phyloP scores from a whole-genome alignment of 768 basidiomycete genomes.

The Lactarius trivialis region DNA sequence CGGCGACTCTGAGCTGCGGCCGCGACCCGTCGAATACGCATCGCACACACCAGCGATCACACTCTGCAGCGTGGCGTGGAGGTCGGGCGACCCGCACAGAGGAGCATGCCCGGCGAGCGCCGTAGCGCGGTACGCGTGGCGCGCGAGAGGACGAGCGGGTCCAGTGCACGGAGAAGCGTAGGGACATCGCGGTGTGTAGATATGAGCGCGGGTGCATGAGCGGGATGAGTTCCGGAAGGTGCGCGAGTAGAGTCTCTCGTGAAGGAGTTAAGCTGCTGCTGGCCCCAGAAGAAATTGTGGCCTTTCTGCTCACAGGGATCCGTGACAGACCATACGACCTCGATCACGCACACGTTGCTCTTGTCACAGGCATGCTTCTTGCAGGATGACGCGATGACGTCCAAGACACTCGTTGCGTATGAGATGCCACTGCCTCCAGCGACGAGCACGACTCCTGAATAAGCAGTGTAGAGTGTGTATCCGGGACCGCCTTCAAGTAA shows the following conservation, averaged over 20 bases:
- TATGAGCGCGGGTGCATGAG: conserved; percentile 33
- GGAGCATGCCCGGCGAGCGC: conserved; percentile 28
- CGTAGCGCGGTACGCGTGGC: conserved; percentile 19
- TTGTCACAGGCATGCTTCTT: conserved; percentile 30
- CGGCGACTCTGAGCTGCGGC: conserved; percentile 3
- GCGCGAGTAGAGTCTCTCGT: conserved; percentile 33
- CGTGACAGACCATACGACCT: conserved; percentile 50
- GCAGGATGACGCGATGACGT: conserved; percentile 52
- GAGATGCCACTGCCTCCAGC: conserved; percentile 61
- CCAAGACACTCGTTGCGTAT: conserved; percentile 44
- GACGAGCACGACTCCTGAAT: conserved; percentile 48
- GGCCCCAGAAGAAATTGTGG: background rate
- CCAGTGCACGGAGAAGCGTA: conserved; percentile 40
- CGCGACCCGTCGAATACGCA: conserved; percentile 18
- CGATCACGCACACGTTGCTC: conserved; percentile 39
- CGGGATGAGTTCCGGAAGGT: conserved; percentile 34
- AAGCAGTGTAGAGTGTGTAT: conserved; percentile 42
- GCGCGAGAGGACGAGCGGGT: conserved; percentile 34
- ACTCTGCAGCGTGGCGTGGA: conserved; percentile 22
- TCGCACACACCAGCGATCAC: conserved; percentile 25
- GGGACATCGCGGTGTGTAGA: conserved; percentile 26
- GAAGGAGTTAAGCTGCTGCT: too few species aligned
- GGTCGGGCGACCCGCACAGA: conserved; percentile 28
- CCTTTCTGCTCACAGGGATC: conserved; percentile 38
- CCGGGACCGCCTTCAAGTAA: conserved; percentile 35